Evolutionary conservation across 148 eudicot genomes (phyloP), one percentile per base, ranked within the genome.

Genomic region (Vaccinium vitisidaea): DNA sequence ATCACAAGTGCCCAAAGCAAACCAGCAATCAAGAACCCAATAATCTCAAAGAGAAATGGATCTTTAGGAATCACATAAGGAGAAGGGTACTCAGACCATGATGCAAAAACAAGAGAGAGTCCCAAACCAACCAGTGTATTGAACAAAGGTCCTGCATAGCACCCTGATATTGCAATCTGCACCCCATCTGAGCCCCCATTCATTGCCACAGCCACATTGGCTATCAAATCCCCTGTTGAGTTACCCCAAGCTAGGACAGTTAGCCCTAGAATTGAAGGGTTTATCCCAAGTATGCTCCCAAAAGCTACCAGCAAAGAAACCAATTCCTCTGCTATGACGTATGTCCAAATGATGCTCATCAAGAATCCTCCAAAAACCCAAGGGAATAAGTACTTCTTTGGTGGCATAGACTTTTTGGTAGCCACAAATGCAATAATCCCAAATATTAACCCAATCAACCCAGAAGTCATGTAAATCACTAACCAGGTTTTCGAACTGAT

Each of bases 201-300:
- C 54, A 49, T 71, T 27, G 86, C 86, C 83, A 84, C 15, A 8
- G 86, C 69, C 21, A 25, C 54, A 80, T 84, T 80, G 30, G 83
- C 23, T 36, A 84, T 80, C 79, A 84, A n/a, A 65, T 84, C 86
- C 52, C 86, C 86, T 6, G 82, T 36, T 52, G 86, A 84, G 21
- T 84, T 84, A 23, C 86, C 86, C 86, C 86, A 84, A 50, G 86
- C 86, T 16, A 84, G 79, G 54, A 84, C 71, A 15, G 86, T 84
- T 6, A 84, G 25, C 12, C 83, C 86, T 36, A 84, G 36, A 36
- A 84, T 80, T 69, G 86, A 84, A 69, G 83, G 86, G 78, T 70
- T 84, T 50, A 84, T 80, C 54, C 79, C 86, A 12, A 84, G 54
- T 53, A 84, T 55, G 9, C 23, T 27, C 59, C 86, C 86, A 52